Percentiles rank a stretch among this genome's conserved stretches.
Evolutionary conservation across 2,329 filamentous ascomycete genomes (phyloP).

Genomic region (Emericellopsis atlantica): DNA sequence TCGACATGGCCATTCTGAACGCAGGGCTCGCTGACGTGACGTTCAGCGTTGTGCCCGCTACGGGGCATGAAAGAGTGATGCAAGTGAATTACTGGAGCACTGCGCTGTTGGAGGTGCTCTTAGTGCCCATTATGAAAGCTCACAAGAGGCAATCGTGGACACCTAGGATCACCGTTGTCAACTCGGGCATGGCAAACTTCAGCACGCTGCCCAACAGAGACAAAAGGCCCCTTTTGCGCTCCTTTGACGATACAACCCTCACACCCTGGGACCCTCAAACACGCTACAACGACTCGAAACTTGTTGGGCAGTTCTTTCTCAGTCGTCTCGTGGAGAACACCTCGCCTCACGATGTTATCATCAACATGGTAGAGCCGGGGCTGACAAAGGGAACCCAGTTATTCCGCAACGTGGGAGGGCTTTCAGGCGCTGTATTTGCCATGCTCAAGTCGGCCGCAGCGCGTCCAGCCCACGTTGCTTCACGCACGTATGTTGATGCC

Average conservation of each 20-base stretch:
- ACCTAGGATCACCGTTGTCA: conserved; percentile 14
- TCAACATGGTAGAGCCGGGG: conserved; percentile 22
- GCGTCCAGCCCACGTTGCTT: conserved; percentile 22
- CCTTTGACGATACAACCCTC: conserved; percentile 12
- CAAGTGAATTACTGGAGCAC: conserved; percentile 21
- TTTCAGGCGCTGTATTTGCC: background rate
- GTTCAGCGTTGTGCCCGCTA: conserved; percentile 7
- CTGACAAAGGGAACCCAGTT: conserved; percentile 13
- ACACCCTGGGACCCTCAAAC: conserved; percentile 9
- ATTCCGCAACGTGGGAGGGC: conserved; percentile 4
- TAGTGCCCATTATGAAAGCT: conserved; percentile 11
- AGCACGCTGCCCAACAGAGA: conserved; percentile 12
- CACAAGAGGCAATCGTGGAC: conserved; percentile 9
- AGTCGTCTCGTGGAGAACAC: conserved; percentile 24
- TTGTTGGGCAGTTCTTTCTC: conserved; percentile 19
- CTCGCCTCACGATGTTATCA: conserved; percentile 15
- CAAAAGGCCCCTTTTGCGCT: conserved; percentile 11
- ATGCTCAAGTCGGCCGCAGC: conserved; percentile 9
- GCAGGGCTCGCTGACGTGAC: conserved; percentile 11
- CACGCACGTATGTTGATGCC: conserved; percentile 34
- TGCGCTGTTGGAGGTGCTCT: conserved; percentile 11
- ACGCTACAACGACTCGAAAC: conserved; percentile 16
- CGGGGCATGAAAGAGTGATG: conserved; percentile 15
- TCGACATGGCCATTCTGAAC: conserved; percentile 19
- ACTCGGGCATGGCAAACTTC: conserved; percentile 11